Evolutionary conservation across 2,329 filamentous ascomycete species (phyloP).

Genomic region (Monilinia laxa): DNA sequence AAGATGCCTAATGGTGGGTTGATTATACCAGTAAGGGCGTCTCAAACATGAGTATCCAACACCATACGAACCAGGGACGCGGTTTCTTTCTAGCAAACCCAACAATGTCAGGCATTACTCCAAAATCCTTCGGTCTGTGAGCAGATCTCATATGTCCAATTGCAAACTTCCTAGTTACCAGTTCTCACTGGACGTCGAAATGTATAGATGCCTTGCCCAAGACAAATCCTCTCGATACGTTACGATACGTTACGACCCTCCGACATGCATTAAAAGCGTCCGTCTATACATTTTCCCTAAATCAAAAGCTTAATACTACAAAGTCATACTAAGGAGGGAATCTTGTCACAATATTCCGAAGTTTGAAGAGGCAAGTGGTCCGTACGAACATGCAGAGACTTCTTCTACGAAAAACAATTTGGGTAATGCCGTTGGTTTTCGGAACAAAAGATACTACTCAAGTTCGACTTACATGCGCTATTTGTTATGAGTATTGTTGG

Average conservation of each 20-base stretch:
- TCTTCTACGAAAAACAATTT: neutral
- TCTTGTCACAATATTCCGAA: neutral
- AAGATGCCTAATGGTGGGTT: neutral
- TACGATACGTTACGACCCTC: neutral
- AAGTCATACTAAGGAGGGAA: neutral
- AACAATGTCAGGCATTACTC: neutral
- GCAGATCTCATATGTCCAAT: neutral
- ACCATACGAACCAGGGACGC: neutral
- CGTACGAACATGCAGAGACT: neutral
- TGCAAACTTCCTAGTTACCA: neutral
- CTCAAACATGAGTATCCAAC: neutral
- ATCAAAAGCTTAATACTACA: too few species aligned
- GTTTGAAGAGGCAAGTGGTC: neutral
- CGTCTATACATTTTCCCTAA: neutral
- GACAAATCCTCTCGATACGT: neutral
- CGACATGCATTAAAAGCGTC: neutral
- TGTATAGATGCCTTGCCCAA: neutral
- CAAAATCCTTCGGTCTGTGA: neutral
- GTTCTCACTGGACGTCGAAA: neutral
- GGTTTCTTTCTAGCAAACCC: neutral
- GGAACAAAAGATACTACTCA: neutral
- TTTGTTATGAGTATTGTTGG: neutral
- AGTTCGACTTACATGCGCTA: neutral
- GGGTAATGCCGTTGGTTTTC: neutral
- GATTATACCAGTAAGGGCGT: neutral